A percentile compares a stretch with the other conserved stretches of the same genome.
phyloP scores from a whole-genome alignment of 2,329 filamentous ascomycete genomes.

The Thielaviopsis populi region DNA sequence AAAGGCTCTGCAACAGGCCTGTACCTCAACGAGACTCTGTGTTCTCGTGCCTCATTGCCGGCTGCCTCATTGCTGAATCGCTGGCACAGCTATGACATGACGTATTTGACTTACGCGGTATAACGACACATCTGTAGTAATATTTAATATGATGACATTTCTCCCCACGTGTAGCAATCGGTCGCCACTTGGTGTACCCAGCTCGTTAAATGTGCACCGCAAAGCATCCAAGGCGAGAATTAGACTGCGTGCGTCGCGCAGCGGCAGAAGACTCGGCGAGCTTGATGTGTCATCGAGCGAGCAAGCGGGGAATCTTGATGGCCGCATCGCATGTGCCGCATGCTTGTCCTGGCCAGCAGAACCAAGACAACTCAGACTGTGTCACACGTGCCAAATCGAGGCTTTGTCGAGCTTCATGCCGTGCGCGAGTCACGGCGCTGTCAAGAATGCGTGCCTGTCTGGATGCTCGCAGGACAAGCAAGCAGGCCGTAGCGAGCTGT shows the following conservation, averaged over 20 bases:
- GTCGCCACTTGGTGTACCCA: background rate
- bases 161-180: background rate
- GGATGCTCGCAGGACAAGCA: background rate
- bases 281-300: too few species aligned
- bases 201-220: background rate
- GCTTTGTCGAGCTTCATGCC: too few species aligned
- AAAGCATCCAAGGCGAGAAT: background rate
- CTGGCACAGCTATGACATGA: background rate
- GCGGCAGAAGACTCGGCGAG: too few species aligned
- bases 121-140: background rate
- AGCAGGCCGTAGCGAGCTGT: background rate
- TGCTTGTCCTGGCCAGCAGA: too few species aligned
- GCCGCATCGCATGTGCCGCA: too few species aligned
- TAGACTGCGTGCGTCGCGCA: too few species aligned
- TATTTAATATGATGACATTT: background rate
- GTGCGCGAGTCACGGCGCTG: too few species aligned
- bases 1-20: background rate
- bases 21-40: background rate
- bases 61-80: background rate
- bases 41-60: background rate
- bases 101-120: background rate
- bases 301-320: too few species aligned
- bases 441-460: too few species aligned
- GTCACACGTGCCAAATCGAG: too few species aligned
- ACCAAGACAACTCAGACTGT: too few species aligned